Evolutionary conservation across 2,329 filamentous ascomycete genomes (phyloP), one percentile per base, ranked within the genome.

Genomic region (Talaromyces islandicus): DNA sequence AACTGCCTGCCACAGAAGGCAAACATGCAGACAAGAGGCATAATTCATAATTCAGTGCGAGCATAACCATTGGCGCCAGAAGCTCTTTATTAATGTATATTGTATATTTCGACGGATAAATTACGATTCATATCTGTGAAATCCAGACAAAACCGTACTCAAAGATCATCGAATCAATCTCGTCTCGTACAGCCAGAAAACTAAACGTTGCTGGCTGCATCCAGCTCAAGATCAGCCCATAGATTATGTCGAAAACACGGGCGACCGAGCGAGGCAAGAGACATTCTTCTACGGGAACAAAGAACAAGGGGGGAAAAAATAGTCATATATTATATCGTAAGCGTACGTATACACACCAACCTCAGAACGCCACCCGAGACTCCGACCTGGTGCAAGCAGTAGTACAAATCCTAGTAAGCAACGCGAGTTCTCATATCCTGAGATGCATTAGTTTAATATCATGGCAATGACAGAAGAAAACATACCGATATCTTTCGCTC

Each of bases 401-500:
- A 29, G 29, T n/a, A 9, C 46, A 7, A 48, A 30, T 41, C 21
- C 48, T 48, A 81, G 66, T 84, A 84, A 64, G 82, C 82, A 64
- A 83, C 83, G 64, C 82, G 72, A 56, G 82, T 84, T 60, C 82
- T 77, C 78, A 84, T 84, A 70, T 84, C 82, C 80, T 83, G 57
- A 14, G 32, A 35, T 5, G 7, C 6, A 54, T 63, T 57, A 65
- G 54, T 63, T 55, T 57, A 7, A 64, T 67, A 64, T 60, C 56
- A 54, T 21, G 9, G 9, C 24, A 24, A 30, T 48, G 41, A 24
- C 1, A 25, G 7, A 21, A 32, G 30, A 6, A 48, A 17, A 76
- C 80, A 73, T 75, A 84, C 81, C 65, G 90, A 92, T 70, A 99
- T 93, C 79, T 97, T 97, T 70, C 94, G 87, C 81, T 99, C 95